Evolutionary conservation across 2,329 filamentous ascomycete species (phyloP).

Genomic region (Didymosphaeria variabile): DNA sequence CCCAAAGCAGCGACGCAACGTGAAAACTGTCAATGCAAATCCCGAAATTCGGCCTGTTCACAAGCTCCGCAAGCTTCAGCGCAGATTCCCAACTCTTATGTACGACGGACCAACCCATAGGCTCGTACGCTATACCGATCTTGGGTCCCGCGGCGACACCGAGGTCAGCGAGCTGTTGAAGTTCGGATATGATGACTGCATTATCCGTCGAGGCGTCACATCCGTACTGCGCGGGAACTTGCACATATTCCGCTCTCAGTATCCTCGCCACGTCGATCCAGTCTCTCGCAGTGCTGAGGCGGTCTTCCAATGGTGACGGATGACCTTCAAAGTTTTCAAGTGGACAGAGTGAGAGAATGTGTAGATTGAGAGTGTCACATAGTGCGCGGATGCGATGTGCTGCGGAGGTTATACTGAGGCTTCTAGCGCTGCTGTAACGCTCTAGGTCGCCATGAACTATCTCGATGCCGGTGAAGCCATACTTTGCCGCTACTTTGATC

Average conservation of each 20-base stretch:
- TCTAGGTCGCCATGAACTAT: slow-evolving; percentile 17
- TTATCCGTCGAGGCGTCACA: slow-evolving; percentile 35
- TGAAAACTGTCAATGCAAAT: slow-evolving; percentile 80
- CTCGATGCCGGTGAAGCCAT: slow-evolving; percentile 18
- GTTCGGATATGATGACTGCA: slow-evolving; percentile 64
- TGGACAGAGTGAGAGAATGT: slow-evolving; percentile 23
- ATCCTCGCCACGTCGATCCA: slow-evolving; percentile 22
- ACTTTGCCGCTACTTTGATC: slow-evolving; percentile 8
- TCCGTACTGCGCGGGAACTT: slow-evolving; percentile 23
- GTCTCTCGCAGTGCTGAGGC: slow-evolving; percentile 10
- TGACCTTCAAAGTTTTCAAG: slow-evolving; percentile 29
- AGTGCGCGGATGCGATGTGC: slow-evolving; percentile 15
- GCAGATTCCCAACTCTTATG: slow-evolving; percentile 73
- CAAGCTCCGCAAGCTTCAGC: slow-evolving; percentile 70
- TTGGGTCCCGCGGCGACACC: slow-evolving; percentile 63
- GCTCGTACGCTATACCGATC: slow-evolving; percentile 75
- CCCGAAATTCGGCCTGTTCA: slow-evolving; percentile 75
- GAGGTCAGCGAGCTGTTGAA: slow-evolving; percentile 70
- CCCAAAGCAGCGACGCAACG: slow-evolving; percentile 53
- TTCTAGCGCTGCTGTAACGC: slow-evolving; percentile 9
- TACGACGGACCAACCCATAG: slow-evolving; percentile 73
- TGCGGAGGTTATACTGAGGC: neutral
- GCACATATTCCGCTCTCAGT: slow-evolving; percentile 17
- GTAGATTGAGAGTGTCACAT: slow-evolving; percentile 8
- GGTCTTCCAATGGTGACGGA: slow-evolving; percentile 11